Conservation (phyloP, 148 eudicot genomes). For the Cornus controversa region DNA sequence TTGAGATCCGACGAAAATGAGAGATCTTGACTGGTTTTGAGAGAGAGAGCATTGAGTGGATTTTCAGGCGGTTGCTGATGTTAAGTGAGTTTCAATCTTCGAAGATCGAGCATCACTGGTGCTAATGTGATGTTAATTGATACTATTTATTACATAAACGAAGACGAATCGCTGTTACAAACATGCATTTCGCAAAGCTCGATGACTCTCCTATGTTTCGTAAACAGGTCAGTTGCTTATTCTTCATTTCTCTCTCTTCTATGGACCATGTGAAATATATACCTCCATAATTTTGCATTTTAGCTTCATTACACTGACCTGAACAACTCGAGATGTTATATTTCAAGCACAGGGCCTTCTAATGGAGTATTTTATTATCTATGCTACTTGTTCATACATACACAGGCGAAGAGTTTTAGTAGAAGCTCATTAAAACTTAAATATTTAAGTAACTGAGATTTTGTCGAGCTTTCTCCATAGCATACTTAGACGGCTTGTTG, state of each 20-base stretch:
- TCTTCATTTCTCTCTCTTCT: slow-evolving; percentile 9
- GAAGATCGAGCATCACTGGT: slow-evolving; percentile 21
- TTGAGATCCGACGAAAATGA: slow-evolving; percentile 15
- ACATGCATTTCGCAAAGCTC: slow-evolving; percentile 89
- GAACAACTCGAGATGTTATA: not conserved
- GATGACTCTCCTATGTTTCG: slow-evolving; percentile 99
- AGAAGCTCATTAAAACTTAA: not conserved
- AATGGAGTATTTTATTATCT: not conserved
- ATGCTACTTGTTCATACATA: not conserved
- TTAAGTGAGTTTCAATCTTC: slow-evolving; percentile 7
- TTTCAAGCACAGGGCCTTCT: not conserved
- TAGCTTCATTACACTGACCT: not conserved
- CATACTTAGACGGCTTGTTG: not conserved
- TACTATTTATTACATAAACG: not conserved
- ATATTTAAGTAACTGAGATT: not conserved
- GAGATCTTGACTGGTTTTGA: slow-evolving; percentile 30
- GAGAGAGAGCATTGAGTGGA: slow-evolving; percentile 4
- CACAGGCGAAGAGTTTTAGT: not conserved
- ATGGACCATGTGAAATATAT: not conserved
- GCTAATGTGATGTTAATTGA: slow-evolving; percentile 25
- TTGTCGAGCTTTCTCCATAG: not conserved
- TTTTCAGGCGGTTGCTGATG: not conserved
- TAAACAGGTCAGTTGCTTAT: slow-evolving; percentile 61
- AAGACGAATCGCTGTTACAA: slow-evolving; percentile 26
- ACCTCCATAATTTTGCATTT: not conserved